Conservation (phyloP, 1,139 yeast genomes). For the Yamadazyma atlantica region DNA sequence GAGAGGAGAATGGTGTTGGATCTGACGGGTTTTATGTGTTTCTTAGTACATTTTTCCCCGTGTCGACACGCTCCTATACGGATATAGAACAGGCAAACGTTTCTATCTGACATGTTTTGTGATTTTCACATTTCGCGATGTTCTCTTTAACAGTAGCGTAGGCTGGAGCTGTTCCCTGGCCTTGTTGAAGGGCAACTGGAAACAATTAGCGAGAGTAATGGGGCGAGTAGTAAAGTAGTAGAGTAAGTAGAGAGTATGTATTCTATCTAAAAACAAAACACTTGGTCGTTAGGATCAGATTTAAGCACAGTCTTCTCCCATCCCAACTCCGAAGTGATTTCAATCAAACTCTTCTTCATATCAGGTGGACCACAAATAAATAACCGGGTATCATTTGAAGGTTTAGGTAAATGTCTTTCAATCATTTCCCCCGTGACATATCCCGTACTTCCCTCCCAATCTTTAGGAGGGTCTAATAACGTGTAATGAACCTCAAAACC, state of each 20-base stretch:
- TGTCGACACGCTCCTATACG: conserved; percentile 94
- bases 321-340: conserved; percentile 56
- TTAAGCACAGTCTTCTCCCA: conserved; percentile 50
- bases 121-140: too few species aligned
- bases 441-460: conserved; percentile 63
- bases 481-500: conserved; percentile 50
- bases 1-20: conserved; percentile 69
- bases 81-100: conserved; percentile 57
- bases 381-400: conserved; percentile 49
- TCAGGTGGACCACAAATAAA: conserved; percentile 78
- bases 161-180: too few species aligned
- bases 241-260: too few species aligned
- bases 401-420: conserved; percentile 49
- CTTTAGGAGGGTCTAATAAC: conserved; percentile 31
- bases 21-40: conserved; percentile 67
- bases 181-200: too few species aligned
- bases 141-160: too few species aligned
- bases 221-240: too few species aligned
- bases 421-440: conserved; percentile 59
- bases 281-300: conserved; percentile 60
- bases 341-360: conserved; percentile 55
- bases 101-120: too few species aligned
- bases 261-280: conserved; percentile 71
- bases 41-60: conserved; percentile 83
- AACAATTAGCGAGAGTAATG: too few species aligned